Conservation (phyloP, 2,329 filamentous ascomycete species). For the Diaporthe vaccinii region DNA sequence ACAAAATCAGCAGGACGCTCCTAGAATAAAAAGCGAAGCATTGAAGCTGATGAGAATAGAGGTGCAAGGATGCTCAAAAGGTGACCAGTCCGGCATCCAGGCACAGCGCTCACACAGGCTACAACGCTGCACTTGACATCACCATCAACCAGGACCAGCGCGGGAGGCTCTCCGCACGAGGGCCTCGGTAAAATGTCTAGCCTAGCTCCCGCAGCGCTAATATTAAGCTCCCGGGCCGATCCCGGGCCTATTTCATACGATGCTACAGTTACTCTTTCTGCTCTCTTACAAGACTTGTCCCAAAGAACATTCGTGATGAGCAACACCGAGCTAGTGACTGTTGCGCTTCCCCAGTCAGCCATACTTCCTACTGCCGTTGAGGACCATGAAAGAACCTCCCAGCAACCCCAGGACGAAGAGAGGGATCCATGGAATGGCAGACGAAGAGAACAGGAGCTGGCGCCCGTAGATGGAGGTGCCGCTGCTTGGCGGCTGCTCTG, state of each 20-base stretch:
- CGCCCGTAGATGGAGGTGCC: slow-evolving; percentile 45
- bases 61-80: background rate
- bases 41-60: background rate
- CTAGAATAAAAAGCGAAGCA: background rate
- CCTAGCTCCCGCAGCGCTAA: background rate
- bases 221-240: background rate
- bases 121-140: background rate
- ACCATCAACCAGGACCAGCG: background rate
- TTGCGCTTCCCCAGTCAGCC: background rate
- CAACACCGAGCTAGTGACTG: background rate
- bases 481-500: slow-evolving; percentile 45
- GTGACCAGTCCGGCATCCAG: background rate
- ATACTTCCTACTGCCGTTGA: background rate
- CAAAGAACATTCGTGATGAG: background rate
- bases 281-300: background rate
- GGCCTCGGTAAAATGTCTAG: background rate
- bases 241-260: background rate
- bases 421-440: background rate
- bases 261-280: background rate
- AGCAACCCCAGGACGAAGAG: background rate
- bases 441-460: background rate
- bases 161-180: background rate
- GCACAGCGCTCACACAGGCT: background rate
- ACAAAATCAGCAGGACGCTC: no score
- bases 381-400: background rate